Percentiles rank a stretch among this genome's conserved stretches.
These are phyloP conservation scores for Pterocarpus santalinus DNA, from an alignment of 306 rosid species.

Conservation along the genomic window DNA sequence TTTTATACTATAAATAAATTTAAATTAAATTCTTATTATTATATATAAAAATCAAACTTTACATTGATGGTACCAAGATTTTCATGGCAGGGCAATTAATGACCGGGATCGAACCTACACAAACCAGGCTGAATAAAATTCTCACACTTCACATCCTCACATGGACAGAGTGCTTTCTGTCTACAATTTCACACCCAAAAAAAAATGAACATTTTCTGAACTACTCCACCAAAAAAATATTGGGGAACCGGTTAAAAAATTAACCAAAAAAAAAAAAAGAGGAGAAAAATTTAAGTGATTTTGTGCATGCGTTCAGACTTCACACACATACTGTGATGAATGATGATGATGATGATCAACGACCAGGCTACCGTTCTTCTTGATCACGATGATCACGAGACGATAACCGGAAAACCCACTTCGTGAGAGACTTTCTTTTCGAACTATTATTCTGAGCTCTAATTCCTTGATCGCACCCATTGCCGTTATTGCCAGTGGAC, in stretches of 20 bases:
- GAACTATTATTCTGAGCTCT: conserved; percentile 19
- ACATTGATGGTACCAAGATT: conserved; percentile 35
- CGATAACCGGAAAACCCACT: conserved; percentile 94
- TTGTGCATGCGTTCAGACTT: conserved; percentile 46
- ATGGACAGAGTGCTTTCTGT: conserved; percentile 70
- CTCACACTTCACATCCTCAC: conserved; percentile 67
- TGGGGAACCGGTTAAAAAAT: conserved; percentile 25
- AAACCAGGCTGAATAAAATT: conserved; percentile 45
- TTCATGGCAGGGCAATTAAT: conserved; percentile 14
- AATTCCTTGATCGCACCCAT: conserved; percentile 1
- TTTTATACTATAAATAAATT: no score
- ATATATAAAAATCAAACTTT: conserved; percentile 21
- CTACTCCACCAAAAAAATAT: conserved; percentile 54
- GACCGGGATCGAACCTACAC: conserved; percentile 41
- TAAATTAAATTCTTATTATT: no score
- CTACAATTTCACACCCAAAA: conserved; percentile 49
- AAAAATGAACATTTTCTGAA: background rate
- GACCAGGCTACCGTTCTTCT: conserved; percentile 67
- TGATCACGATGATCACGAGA: conserved; percentile 65
- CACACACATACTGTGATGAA: background rate
- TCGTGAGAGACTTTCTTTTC: conserved; percentile 61
- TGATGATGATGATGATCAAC: background rate
- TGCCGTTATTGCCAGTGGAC: conserved; percentile 9
- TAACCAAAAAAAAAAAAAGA: background rate
- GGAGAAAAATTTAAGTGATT: background rate